Percentiles rank a stretch among this genome's conserved stretches.
These are phyloP conservation scores for Coleophoma cylindrospora DNA, from an alignment of 2,329 filamentous ascomycete genomes.

Conservation along the genomic window DNA sequence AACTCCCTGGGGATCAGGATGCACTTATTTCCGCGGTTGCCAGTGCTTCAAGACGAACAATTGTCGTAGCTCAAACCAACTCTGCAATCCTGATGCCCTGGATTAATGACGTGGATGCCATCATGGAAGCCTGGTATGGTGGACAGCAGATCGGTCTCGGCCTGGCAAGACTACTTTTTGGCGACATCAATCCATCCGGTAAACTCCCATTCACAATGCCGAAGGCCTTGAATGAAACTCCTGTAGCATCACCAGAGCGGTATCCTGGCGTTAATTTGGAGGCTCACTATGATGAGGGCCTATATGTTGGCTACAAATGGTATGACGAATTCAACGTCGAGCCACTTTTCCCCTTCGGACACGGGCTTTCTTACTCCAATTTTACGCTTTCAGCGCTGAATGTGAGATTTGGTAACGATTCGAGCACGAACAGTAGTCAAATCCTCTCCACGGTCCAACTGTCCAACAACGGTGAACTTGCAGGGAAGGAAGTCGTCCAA, in stretches of 20 bases:
- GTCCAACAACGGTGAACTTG: slow-evolving; percentile 52
- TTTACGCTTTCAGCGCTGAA: slow-evolving; percentile 51
- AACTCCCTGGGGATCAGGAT: slow-evolving; percentile 9
- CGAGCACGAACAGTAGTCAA: slow-evolving; percentile 28
- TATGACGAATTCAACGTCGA: slow-evolving; percentile 63
- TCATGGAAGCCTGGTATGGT: slow-evolving; percentile 42
- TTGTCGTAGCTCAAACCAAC: slow-evolving; percentile 55
- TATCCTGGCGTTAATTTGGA: background rate
- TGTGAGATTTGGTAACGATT: slow-evolving; percentile 21
- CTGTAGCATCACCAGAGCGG: background rate
- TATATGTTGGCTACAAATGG: slow-evolving; percentile 77
- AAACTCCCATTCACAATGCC: slow-evolving; percentile 34
- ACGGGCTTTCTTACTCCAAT: slow-evolving; percentile 72
- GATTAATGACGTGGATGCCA: slow-evolving; percentile 32
- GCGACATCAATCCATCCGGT: slow-evolving; percentile 53
- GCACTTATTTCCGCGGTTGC: slow-evolving; percentile 42
- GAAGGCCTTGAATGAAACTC: background rate
- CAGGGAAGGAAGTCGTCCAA: slow-evolving; percentile 49
- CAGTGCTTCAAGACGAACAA: slow-evolving; percentile 48
- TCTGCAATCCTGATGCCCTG: slow-evolving; percentile 52
- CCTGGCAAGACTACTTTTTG: slow-evolving; percentile 56
- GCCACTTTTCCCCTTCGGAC: slow-evolving; percentile 71
- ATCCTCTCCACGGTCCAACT: slow-evolving; percentile 42
- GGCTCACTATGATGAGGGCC: slow-evolving; percentile 61
- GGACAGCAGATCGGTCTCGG: slow-evolving; percentile 62